Conservation (phyloP, 148 eudicot species). For the Simmondsia chinensis region DNA sequence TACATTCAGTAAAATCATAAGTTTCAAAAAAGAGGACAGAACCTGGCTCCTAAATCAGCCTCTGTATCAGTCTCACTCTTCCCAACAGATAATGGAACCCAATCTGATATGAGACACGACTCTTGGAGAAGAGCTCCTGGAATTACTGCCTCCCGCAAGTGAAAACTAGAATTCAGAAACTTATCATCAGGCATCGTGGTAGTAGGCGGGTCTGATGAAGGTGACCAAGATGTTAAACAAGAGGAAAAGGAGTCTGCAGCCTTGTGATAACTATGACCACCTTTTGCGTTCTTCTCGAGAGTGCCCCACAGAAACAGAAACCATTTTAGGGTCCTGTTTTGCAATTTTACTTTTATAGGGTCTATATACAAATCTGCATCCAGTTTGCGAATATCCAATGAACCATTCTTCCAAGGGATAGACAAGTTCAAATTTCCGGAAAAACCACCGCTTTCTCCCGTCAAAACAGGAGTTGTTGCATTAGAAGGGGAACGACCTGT, state of each 20-base stretch:
- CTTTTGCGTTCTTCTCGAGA: conserved; percentile 23
- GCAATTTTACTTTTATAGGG: conserved; percentile 48
- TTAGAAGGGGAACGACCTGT: conserved; percentile 23
- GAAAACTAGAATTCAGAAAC: conserved; percentile 11
- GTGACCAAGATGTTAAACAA: conserved; percentile 17
- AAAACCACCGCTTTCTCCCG: conserved; percentile 68
- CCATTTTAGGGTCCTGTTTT: conserved; percentile 59
- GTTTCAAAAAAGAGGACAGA: conserved; percentile 5
- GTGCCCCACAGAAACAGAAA: conserved; percentile 40
- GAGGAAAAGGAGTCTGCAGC: conserved; percentile 16
- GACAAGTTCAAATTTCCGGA: conserved; percentile 62
- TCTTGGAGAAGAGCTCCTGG: conserved; percentile 46
- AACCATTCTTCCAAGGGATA: conserved; percentile 90
- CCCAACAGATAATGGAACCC: conserved; percentile 50
- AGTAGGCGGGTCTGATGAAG: conserved; percentile 18
- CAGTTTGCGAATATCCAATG: conserved; percentile 72
- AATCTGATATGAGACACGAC: conserved; percentile 74
- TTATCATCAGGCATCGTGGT: conserved; percentile 19
- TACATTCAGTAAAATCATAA: not conserved
- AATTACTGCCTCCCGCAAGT: conserved; percentile 22
- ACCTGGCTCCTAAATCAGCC: conserved; percentile 94
- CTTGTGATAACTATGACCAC: conserved; percentile 12
- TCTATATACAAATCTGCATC: conserved; percentile 71
- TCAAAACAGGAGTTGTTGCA: conserved; percentile 40
- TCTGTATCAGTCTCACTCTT: conserved; percentile 32